Percentiles rank a stretch among this genome's conserved stretches.
Conservation (phyloP, 495 filamentous ascomycete genomes). For the Thermothielavioides terrestris region DNA sequence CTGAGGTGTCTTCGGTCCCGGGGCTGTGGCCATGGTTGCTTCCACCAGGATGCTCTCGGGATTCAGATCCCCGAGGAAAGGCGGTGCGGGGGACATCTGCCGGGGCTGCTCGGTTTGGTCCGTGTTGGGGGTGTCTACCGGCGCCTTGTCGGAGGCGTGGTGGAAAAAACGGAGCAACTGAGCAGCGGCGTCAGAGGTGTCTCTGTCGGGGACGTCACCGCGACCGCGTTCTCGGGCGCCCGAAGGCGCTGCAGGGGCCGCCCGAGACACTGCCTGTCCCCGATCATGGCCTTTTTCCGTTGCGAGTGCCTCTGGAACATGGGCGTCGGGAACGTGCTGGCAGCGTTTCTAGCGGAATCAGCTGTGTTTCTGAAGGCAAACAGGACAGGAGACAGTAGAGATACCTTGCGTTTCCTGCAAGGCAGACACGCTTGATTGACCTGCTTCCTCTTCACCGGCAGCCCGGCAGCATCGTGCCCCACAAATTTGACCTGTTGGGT, state of each 20-base stretch:
- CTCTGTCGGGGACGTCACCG: constrained; percentile 1
- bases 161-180: constrained; percentile 23
- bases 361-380: not conserved
- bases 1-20: not conserved
- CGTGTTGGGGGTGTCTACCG: not conserved
- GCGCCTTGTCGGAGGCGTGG: constrained; percentile 4
- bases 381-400: not conserved
- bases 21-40: constrained; percentile 26
- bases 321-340: constrained; percentile 8
- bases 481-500: constrained; percentile 40
- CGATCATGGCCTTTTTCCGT: too few species aligned
- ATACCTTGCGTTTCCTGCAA: constrained; percentile 40
- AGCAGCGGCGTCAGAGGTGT: constrained; percentile 20
- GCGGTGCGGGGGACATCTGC: constrained; percentile 18
- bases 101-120: not conserved
- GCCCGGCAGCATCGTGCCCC: constrained; percentile 32
- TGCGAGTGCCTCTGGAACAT: too few species aligned
- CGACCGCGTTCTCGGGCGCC: not conserved
- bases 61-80: constrained; percentile 46
- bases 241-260: too few species aligned
- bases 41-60: constrained; percentile 46
- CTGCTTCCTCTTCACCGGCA: constrained; percentile 42
- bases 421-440: constrained; percentile 37
- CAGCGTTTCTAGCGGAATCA: constrained; percentile 15
- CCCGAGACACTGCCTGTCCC: too few species aligned